Conservation (phyloP, 495 filamentous ascomycete species). For the Penicillium cinerascens region DNA sequence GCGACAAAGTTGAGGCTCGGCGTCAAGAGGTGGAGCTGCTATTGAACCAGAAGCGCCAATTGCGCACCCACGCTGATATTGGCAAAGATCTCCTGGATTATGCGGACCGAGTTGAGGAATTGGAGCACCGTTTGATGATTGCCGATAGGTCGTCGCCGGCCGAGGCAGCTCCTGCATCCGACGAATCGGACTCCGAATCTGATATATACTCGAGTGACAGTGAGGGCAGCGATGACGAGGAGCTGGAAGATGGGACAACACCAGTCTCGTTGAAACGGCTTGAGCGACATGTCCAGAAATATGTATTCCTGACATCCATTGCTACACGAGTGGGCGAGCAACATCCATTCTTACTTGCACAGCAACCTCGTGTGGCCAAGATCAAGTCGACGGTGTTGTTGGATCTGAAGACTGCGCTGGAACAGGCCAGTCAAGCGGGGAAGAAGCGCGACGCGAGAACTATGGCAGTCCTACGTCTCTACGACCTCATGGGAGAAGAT, state of each 20-base stretch:
- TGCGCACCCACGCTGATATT: slow-evolving; percentile 50
- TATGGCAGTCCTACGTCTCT: slow-evolving; percentile 71
- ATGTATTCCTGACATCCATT: slow-evolving; percentile 50
- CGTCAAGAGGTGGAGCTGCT: slow-evolving; percentile 51
- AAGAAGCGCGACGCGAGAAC: slow-evolving; percentile 52
- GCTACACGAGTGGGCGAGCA: slow-evolving; percentile 49
- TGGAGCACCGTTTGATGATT: slow-evolving; percentile 71
- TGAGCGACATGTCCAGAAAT: slow-evolving; percentile 56
- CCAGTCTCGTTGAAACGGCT: slow-evolving; percentile 49
- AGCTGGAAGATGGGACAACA: slow-evolving; percentile 40
- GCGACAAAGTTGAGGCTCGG: slow-evolving; percentile 50
- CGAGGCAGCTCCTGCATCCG: neutral
- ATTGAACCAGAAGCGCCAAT: slow-evolving; percentile 51
- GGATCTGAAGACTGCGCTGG: slow-evolving; percentile 75
- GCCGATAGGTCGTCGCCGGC: slow-evolving; percentile 18
- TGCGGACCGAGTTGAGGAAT: slow-evolving; percentile 63
- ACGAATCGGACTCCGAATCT: slow-evolving; percentile 35
- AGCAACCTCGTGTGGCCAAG: slow-evolving; percentile 54
- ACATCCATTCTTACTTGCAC: slow-evolving; percentile 63
- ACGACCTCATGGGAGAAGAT: slow-evolving; percentile 71
- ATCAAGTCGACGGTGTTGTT: slow-evolving; percentile 75
- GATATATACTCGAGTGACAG: slow-evolving; percentile 45
- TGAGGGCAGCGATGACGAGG: slow-evolving; percentile 54
- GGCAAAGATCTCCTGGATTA: slow-evolving; percentile 69
- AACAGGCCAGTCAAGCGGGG: slow-evolving; percentile 60